A percentile compares a stretch with the other conserved stretches of the same genome.
phyloP scores from a whole-genome alignment of 192 early-diverging fungal genomes.

The Coemansia sp. region DNA sequence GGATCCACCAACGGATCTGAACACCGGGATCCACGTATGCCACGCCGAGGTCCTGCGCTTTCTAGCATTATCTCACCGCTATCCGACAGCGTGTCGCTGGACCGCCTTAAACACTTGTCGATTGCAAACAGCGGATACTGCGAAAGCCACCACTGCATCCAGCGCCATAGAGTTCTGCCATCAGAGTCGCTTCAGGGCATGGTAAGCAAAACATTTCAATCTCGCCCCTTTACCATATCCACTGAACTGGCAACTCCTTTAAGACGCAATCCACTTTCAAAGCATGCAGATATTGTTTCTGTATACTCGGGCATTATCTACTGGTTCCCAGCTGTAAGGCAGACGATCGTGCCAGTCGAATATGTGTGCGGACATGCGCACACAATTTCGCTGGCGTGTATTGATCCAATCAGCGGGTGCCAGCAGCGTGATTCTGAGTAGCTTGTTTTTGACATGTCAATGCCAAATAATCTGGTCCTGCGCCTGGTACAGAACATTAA shows the following conservation, averaged over 20 bases:
- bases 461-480: too few species aligned
- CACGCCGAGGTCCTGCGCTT: not conserved
- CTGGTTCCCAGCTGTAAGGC: too few species aligned
- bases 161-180: constrained; percentile 50
- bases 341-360: too few species aligned
- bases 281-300: constrained; percentile 10
- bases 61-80: constrained; percentile 20
- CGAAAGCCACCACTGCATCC: constrained; percentile 43
- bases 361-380: too few species aligned
- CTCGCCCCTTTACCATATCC: not conserved
- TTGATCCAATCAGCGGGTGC: too few species aligned
- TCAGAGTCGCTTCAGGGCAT: constrained; percentile 39
- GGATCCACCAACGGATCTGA: constrained; percentile 11
- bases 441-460: too few species aligned
- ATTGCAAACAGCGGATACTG: constrained; percentile 44
- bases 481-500: too few species aligned
- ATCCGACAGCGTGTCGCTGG: constrained; percentile 20
- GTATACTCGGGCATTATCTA: too few species aligned
- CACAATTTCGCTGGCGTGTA: too few species aligned
- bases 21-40: constrained; percentile 7
- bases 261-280: not conserved
- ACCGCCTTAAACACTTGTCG: constrained; percentile 33
- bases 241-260: not conserved
- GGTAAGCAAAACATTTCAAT: constrained; percentile 24
- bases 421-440: too few species aligned